Evolutionary conservation across 179 eudicot species (phyloP).

Genomic region (Camellia oleifera): DNA sequence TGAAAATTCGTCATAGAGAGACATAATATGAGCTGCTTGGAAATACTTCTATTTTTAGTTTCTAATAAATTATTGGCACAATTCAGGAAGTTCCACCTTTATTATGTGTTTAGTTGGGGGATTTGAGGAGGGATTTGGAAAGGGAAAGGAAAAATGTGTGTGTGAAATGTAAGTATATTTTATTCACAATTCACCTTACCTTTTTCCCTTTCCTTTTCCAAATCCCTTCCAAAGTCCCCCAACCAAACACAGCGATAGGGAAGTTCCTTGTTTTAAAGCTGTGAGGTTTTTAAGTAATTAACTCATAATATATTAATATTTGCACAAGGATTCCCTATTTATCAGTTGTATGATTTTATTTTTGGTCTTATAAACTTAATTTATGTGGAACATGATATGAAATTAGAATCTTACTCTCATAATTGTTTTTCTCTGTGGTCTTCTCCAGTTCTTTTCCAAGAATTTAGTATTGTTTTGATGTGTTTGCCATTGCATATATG

Average conservation of each 20-base stretch:
- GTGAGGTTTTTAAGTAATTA: background rate
- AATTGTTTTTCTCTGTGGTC: background rate
- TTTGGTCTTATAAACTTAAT: background rate
- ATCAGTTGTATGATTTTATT: background rate
- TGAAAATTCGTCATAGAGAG: background rate
- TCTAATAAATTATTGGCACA: background rate
- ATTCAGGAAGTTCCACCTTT: background rate
- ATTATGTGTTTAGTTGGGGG: no score
- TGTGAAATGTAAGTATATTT: no score
- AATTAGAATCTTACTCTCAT: no score
- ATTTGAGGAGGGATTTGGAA: no score
- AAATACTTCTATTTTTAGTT: background rate
- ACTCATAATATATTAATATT: background rate
- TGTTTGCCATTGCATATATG: background rate
- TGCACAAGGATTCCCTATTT: background rate
- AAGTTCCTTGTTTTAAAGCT: background rate
- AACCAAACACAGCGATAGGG: background rate
- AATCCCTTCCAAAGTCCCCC: no score
- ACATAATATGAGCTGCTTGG: background rate
- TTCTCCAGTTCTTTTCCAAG: background rate
- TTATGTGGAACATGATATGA: background rate
- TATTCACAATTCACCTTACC: no score
- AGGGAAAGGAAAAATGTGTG: no score
- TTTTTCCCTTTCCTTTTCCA: no score
- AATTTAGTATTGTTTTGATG: background rate